Base-by-base conservation (phyloP, 345 rosid species). In the Geranium rotundifolium region DNA sequence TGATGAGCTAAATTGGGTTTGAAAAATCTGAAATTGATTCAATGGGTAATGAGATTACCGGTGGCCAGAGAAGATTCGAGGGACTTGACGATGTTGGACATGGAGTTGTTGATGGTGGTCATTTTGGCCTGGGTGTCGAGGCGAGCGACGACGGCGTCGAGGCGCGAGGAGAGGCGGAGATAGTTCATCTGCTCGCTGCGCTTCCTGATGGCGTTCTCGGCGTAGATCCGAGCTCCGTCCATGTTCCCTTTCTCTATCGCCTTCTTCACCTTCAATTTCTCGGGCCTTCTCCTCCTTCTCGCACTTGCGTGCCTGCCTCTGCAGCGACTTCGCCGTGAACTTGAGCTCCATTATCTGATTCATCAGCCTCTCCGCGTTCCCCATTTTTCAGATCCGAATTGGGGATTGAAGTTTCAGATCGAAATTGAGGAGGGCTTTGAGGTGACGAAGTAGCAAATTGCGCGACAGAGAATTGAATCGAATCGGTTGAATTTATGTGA, bases 231-330 rank as follows among this genome's bases (percentile, higher is more conserved):
- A 49, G 90, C 99, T 16, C 99, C 99, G 65, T 93, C 99, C 96
- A 90, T 83, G 72, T 93, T 93, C 0, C 99, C 99, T 49, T 90
- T 93, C 85, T 93, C 97, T 68, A 90, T 93, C 61, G 99, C 99
- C 78, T 93, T 93, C 82, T 93, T 90, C 34, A 90, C 91, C 78
- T 90, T 93, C 67, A 93, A 69, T 66, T 90, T 90, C 85, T 90
- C 99, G n/a, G n/a, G 90, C 65, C 49, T 93, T 93, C 90, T 90
- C 99, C 9, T 90, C 97, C 83, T 93, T 93, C 88, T 93, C 99
- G 83, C 99, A 93, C 80, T 93, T 93, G 69, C 87, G 71, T 19
- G 91, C 71, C 68, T 93, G 97, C 58, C 95, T 76, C 64, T 93
- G 99, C 72, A 93, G 85, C 67, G 95, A 84, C 68, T 93, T 93